Evolutionary conservation across 2,329 filamentous ascomycete species (phyloP).

Genomic region (Botrytis deweyae): DNA sequence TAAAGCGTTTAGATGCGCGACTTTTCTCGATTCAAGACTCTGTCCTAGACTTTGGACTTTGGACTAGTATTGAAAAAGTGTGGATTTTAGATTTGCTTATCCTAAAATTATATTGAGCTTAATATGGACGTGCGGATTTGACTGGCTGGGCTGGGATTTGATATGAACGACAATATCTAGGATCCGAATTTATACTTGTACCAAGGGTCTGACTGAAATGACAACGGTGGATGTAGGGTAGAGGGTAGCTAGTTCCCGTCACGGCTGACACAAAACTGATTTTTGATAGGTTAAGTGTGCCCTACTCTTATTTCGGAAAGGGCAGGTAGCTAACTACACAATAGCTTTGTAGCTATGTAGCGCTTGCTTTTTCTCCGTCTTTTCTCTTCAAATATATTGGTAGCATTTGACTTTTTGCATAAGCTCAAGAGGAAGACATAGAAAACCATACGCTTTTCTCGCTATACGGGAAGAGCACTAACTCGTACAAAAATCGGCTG

Average conservation of each 20-base stretch:
- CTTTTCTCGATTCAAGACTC: not conserved
- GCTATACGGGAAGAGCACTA: not conserved
- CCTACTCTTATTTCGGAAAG: not conserved
- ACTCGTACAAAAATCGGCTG: not conserved
- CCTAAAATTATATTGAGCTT: not conserved
- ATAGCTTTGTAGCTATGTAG: not conserved
- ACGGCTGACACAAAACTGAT: not conserved
- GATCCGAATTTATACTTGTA: not conserved
- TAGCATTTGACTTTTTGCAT: not conserved
- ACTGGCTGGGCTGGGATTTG: not conserved
- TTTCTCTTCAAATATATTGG: not conserved
- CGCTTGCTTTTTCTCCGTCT: not conserved
- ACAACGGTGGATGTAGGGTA: not conserved
- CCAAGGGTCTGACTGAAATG: not conserved
- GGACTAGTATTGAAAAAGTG: not conserved
- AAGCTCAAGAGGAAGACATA: not conserved
- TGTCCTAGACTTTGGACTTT: not conserved
- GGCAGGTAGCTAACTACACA: not conserved
- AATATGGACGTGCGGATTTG: not conserved
- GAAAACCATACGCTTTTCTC: not conserved
- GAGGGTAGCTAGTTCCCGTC: constrained; percentile 1
- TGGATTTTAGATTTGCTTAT: not conserved
- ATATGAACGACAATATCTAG: not conserved
- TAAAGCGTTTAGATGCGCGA: not conserved
- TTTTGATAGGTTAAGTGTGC: not conserved